phyloP scores from a whole-genome alignment of 495 filamentous ascomycete species.

The Staphylotrichum tortipilum region DNA sequence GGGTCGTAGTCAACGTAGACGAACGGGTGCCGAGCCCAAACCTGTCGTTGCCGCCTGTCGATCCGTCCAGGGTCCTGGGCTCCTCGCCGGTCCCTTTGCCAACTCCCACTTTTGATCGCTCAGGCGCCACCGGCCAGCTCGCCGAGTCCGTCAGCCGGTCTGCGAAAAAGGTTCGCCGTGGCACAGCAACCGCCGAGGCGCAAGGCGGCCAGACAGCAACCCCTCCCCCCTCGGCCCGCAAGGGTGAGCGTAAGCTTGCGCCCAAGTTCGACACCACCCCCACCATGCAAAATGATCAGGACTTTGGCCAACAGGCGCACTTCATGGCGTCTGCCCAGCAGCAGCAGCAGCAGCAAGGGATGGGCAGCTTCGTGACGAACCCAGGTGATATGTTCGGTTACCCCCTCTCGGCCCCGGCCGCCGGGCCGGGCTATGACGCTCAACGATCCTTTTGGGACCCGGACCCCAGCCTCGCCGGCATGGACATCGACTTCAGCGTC shows the following conservation, averaged over 20 bases:
- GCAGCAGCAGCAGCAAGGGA: slow-evolving; percentile 36
- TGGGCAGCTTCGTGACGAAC: slow-evolving; percentile 29
- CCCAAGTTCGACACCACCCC: slow-evolving; percentile 38
- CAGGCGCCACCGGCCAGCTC: slow-evolving; percentile 16
- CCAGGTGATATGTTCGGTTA: slow-evolving; percentile 53
- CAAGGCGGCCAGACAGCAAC: slow-evolving; percentile 42
- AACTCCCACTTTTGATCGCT: slow-evolving; percentile 25
- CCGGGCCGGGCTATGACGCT: slow-evolving; percentile 57
- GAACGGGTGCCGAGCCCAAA: slow-evolving; percentile 47
- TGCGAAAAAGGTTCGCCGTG: slow-evolving; percentile 33
- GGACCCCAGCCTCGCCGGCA: slow-evolving; percentile 41
- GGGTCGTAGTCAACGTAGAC: slow-evolving; percentile 50
- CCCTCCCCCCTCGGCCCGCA: slow-evolving; percentile 43
- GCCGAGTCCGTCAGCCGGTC: slow-evolving; percentile 21
- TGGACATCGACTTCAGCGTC: slow-evolving; percentile 49
- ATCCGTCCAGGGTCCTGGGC: slow-evolving; percentile 45
- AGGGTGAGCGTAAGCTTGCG: slow-evolving; percentile 43
- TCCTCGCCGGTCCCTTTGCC: slow-evolving; percentile 47
- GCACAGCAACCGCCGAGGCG: slow-evolving; percentile 25
- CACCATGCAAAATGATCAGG: slow-evolving; percentile 48
- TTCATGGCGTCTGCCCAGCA: slow-evolving; percentile 36
- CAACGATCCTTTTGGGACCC: slow-evolving; percentile 71
- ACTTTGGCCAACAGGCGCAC: slow-evolving; percentile 33
- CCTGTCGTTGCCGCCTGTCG: slow-evolving; percentile 47
- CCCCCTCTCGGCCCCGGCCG: slow-evolving; percentile 59